A percentile compares a stretch with the other conserved stretches of the same genome.
Evolutionary conservation across 1,284 basidiomycete species (phyloP).

Genomic region (Ceratobasidium theobromae): DNA sequence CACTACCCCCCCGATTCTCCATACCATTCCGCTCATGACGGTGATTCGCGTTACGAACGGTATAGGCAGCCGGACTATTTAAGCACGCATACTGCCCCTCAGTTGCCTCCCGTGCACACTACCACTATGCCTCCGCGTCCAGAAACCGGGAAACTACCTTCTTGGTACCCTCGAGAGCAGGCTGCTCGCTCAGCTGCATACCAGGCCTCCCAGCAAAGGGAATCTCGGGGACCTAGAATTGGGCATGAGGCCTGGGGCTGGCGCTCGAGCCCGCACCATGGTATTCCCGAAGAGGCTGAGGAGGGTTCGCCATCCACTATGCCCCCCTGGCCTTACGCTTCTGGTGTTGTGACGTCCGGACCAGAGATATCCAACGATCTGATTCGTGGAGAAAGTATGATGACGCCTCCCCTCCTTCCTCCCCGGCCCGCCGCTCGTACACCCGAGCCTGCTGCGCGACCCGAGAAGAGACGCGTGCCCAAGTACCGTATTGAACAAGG

Average conservation of each 20-base stretch:
- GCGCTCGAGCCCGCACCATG: constrained; percentile 26
- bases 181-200: constrained; percentile 10
- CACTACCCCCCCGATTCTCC: background rate
- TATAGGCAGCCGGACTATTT: constrained; percentile 13
- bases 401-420: constrained; percentile 23
- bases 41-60: constrained; percentile 15
- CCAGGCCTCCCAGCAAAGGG: constrained; percentile 8
- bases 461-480: constrained; percentile 19
- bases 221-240: constrained; percentile 19
- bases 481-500: constrained; percentile 30
- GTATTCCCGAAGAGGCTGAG: constrained; percentile 25
- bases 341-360: constrained; percentile 14
- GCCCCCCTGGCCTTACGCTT: constrained; percentile 23
- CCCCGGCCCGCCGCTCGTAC: background rate
- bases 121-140: constrained; percentile 11
- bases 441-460: background rate
- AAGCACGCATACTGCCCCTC: constrained; percentile 6
- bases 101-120: constrained; percentile 11
- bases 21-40: constrained; percentile 16
- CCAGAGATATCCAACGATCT: constrained; percentile 7
- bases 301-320: background rate
- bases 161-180: constrained; percentile 29
- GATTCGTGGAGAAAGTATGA: constrained; percentile 21
- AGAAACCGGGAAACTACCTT: constrained; percentile 20
- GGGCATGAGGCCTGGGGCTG: constrained; percentile 31